Base-by-base conservation (phyloP, 2,329 filamentous ascomycete species). In the Trichoderma sp. region DNA sequence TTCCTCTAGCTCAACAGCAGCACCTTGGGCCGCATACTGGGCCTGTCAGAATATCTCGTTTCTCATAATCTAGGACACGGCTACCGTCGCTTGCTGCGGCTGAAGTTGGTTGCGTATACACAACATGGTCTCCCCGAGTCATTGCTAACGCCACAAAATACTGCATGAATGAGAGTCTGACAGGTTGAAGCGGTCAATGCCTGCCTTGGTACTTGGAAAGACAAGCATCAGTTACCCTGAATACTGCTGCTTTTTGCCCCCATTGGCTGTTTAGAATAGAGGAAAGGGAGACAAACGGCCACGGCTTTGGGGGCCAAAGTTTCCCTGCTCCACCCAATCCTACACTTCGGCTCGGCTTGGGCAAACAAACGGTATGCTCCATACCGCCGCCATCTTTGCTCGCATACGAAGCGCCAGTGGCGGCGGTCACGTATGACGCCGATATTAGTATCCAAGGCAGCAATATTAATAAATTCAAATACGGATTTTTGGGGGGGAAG, bases 301-400 rank as follows among this genome's bases (percentile, higher is more conserved):
- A 57, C 27, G 52, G 52, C 61, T 27, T 57, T 56, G 50, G 54
- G 39, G 54, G 45, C 64, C 42, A 59, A 66, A 39, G 34, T 50
- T 39, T n/a, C 25, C 22, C 39, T 34, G 54, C 54, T 66, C 64
- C 64, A 59, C 54, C 15, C 39, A 34, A 39, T 50, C 22, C 32
- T 39, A 32, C 50, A 42, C 42, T 39, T 52, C 32, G 29, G 50
- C 54, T 59, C 64, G 29, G 53, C 53, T 50, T 19, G 17, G 59
- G 54, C 64, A 66, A 66, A 66, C 64, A 59, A 59, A 9, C n/a
- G 54, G n/a, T 22, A 8, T 56, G 54, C 42, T 29, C 48, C 39
- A 39, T 32, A 34, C n/a, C 7, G 27, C 54, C 34, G 59, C 34
- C 8, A 22, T 5, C 22, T 34, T 59, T 52, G 34, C 22, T 58